Conservation (phyloP, 176 grass and related monocot genomes). For the Stipa capillata region DNA sequence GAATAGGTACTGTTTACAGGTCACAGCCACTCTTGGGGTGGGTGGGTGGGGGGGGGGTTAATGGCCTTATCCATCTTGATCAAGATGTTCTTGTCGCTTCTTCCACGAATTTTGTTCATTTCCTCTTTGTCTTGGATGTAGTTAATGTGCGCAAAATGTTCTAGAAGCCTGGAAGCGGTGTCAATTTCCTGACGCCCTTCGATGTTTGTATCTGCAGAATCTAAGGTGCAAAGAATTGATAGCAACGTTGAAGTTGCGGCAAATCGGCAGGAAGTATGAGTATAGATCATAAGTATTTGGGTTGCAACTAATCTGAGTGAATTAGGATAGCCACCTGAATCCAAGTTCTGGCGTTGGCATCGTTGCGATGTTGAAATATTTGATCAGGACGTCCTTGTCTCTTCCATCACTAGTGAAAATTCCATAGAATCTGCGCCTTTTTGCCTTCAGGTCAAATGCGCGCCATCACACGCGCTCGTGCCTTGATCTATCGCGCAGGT, state of each 20-base stretch:
- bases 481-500: not conserved
- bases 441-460: not conserved
- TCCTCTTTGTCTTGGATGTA: not conserved
- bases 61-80: slow-evolving; percentile 12
- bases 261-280: not conserved
- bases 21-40: not conserved
- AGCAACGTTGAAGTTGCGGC: not conserved
- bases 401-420: slow-evolving; percentile 6
- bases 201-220: not conserved
- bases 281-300: not conserved
- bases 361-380: not conserved
- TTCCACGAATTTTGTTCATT: not conserved
- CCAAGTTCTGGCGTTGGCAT: not conserved
- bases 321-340: not conserved
- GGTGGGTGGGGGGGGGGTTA: too few species aligned
- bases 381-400: not conserved
- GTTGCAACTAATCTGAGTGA: not conserved
- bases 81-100: slow-evolving; percentile 12
- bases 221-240: not conserved
- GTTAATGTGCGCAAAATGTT: not conserved
- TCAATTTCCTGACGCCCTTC: not conserved
- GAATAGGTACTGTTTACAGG: not conserved
- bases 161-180: not conserved
- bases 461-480: not conserved
- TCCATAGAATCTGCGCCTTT: not conserved